phyloP scores from a whole-genome alignment of 148 eudicot species.

The Camellia granthamiana region DNA sequence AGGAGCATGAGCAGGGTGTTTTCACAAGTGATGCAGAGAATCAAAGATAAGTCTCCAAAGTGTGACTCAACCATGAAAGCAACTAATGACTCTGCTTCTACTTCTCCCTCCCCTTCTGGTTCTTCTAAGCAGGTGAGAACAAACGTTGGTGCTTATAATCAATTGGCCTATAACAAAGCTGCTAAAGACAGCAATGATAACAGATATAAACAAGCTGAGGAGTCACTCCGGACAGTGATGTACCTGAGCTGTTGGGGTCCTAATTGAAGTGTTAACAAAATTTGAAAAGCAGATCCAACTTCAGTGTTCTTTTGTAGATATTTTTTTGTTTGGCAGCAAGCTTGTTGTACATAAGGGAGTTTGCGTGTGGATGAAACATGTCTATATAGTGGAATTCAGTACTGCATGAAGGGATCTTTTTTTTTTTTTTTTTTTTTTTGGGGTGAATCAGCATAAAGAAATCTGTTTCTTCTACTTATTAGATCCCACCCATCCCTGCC shows the following conservation, averaged over 20 bases:
- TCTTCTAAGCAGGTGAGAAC: conserved; percentile 9
- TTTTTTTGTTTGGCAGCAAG: background rate
- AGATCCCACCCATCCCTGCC: background rate
- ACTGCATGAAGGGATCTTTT: background rate
- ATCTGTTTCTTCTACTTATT: background rate
- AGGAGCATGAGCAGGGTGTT: conserved; percentile 4
- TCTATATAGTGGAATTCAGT: background rate
- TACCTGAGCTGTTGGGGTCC: conserved; percentile 19
- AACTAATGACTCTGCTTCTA: background rate
- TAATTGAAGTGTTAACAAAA: background rate
- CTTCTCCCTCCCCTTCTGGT: background rate
- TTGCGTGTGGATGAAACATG: background rate
- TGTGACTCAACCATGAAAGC: conserved; percentile 1
- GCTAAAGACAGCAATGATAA: background rate
- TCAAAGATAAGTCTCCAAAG: conserved; percentile 1
- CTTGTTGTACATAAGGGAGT: background rate
- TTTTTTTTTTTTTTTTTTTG: background rate
- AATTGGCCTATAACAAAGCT: conserved; percentile 1
- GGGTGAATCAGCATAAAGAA: background rate
- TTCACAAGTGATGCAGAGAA: conserved; percentile 11
- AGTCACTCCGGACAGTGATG: conserved; percentile 11
- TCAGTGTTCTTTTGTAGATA: background rate
- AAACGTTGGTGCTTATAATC: background rate
- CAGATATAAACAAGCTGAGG: conserved; percentile 5
- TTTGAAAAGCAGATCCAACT: background rate